These are phyloP conservation scores for Kalmanozyma brasiliensis DNA, from an alignment of 1,284 basidiomycete species.

Conservation along the genomic window DNA sequence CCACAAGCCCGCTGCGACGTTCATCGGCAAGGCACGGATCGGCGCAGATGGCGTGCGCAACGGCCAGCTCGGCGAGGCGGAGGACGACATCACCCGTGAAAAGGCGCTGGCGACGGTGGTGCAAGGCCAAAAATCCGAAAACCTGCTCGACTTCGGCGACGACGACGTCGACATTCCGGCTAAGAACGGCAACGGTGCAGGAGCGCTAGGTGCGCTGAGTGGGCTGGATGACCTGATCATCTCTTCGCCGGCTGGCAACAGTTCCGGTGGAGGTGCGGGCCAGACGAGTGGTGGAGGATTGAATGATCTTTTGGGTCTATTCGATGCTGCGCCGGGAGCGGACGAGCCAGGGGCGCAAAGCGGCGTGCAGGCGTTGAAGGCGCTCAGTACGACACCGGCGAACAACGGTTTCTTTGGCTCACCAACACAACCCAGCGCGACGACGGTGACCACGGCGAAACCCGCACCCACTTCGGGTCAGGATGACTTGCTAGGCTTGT, in stretches of 20 bases:
- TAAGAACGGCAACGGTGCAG: constrained; percentile 17
- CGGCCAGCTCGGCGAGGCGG: constrained; percentile 21
- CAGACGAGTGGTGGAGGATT: constrained; percentile 29
- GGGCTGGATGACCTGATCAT: constrained; percentile 60
- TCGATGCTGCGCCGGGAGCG: constrained; percentile 56
- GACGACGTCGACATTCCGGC: constrained; percentile 50
- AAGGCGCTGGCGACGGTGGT: constrained; percentile 70
- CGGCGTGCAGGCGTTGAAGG: constrained; percentile 51
- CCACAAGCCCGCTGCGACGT: constrained; percentile 82
- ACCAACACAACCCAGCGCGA: constrained; percentile 6
- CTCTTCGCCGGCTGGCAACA: constrained; percentile 1
- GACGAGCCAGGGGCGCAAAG: constrained; percentile 52
- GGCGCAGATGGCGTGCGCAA: constrained; percentile 54
- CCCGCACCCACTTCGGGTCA: constrained; percentile 16
- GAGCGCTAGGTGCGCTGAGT: constrained; percentile 52
- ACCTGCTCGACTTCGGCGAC: constrained; percentile 65
- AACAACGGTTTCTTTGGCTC: constrained; percentile 15
- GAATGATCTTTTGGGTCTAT: constrained; percentile 61
- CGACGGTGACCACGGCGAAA: constrained; percentile 5
- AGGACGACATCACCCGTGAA: constrained; percentile 60
- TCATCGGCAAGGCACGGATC: constrained; percentile 68
- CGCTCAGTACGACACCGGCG: constrained; percentile 22
- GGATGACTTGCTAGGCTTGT: constrained; percentile 50
- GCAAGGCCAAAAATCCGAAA: constrained; percentile 64
- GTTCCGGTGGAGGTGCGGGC: constrained; percentile 3